Evolutionary conservation across 495 filamentous ascomycete genomes (phyloP), one percentile per base, ranked within the genome.

Genomic region (Daldinia bambusicola): DNA sequence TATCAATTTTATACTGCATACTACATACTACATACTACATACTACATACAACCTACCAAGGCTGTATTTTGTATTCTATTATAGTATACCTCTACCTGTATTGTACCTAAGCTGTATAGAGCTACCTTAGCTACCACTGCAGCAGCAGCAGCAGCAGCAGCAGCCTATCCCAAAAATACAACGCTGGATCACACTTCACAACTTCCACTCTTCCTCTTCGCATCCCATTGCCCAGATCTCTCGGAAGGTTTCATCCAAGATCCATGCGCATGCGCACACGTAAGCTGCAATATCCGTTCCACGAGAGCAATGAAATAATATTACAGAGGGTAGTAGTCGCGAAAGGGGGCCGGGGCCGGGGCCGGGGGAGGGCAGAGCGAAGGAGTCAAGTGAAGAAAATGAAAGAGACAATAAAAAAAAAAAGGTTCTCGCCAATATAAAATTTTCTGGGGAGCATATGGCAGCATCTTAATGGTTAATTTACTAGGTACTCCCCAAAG

Each of bases 261-360:
- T 66, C 70, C 70, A 63, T 73, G 70, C 32, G 53, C n/a, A n/a
- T n/a, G n/a, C 61, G n/a, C 70, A 69, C 61, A 63, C 70, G 70
- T 73, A 73, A 73, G 70, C 70, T 69, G 61, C 66, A 73, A 69
- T 69, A 69, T 40, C 32, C 34, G 32, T 56, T 53, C 64, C 55
- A 67, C 53, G 57, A 60, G 63, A 30, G 20, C n/a, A 16, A 56
- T 56, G 20, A 56, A 38, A 18, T 18, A 56, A 56, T 37, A 56
- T 38, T 37, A 14, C 31, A 56, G 32, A 56, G 32, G 32, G 53
- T 56, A 37, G 53, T 16, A 56, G n/a, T 56, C 53, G 53, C 53
- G 30, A 56, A 56, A 32, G 32, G 50, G 26, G 26, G 26, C 26
- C n/a, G 32, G 50, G 26, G 26, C 1, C 26, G 7, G 53, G 10